phyloP scores from a whole-genome alignment of 2,329 filamentous ascomycete species.

The Xylariaceae sp. region DNA sequence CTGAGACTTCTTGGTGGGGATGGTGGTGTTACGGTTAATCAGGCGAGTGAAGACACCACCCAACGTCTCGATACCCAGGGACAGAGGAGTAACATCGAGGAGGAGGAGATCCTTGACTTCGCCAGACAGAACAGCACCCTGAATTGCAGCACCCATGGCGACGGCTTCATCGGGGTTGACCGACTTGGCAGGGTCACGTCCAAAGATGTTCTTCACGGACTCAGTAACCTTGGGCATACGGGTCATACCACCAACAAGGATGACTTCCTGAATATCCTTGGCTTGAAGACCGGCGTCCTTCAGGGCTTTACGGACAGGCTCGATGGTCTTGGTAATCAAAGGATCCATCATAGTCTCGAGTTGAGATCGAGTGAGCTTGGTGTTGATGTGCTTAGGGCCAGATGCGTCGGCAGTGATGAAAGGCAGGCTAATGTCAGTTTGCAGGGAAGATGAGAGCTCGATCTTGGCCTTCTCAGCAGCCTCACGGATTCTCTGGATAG shows the following conservation, averaged over 20 bases:
- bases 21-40: slow-evolving; percentile 99
- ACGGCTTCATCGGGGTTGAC: slow-evolving; percentile 99
- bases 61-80: slow-evolving; percentile 96
- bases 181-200: slow-evolving; percentile 93
- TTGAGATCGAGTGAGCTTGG: slow-evolving; percentile 86
- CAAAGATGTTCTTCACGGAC: slow-evolving; percentile 95
- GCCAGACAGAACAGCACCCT: slow-evolving; percentile 93
- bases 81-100: slow-evolving; percentile 92
- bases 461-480: slow-evolving; percentile 99
- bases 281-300: slow-evolving; percentile 90
- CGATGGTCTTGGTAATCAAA: slow-evolving; percentile 79
- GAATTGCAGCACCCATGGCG: slow-evolving; percentile 93
- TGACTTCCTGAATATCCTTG: slow-evolving; percentile 96
- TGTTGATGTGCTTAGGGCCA: slow-evolving; percentile 97
- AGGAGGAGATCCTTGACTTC: slow-evolving; percentile 95
- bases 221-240: slow-evolving; percentile 98
- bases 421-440: slow-evolving; percentile 96
- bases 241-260: slow-evolving; percentile 98
- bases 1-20: slow-evolving; percentile 98
- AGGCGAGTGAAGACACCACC: slow-evolving; percentile 96
- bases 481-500: slow-evolving; percentile 97
- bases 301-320: slow-evolving; percentile 92
- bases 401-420: slow-evolving; percentile 97
- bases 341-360: slow-evolving; percentile 91
- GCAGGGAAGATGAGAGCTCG: slow-evolving; percentile 88